Evolutionary conservation across 768 basidiomycete genomes (phyloP), one percentile per base, ranked within the genome.

Genomic region (Agrocybe praecox): DNA sequence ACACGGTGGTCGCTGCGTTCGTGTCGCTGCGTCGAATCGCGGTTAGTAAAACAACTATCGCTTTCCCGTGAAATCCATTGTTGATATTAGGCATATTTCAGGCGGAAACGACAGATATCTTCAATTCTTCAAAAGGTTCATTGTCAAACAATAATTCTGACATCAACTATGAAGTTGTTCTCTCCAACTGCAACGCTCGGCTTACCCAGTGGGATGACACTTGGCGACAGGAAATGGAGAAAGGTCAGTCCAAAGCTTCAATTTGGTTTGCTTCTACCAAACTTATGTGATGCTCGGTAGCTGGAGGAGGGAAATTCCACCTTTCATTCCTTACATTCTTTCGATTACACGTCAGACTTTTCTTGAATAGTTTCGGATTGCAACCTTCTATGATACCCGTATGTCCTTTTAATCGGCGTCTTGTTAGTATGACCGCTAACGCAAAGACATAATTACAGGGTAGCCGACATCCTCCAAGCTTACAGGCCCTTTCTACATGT

Each of bases 321-420:
- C 81, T 82, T 53, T 86, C 86, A 9, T 84, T 93, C 70, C 78
- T 94, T 19, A 84, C 72, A 63, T 82, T 90, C 65, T 94, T 93
- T 77, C 81, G 89, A 48, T 76, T 91, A 29, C 83, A 94, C 67
- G 88, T 91, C 49, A 80, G 88, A 58, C 78, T 94, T 49, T 94
- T 93, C 74, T 72, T 94, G 68, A 94, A 94, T 69, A 90, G 89
- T 61, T 90, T 92, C 69, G 92, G 89, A 23, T 84, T 92, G 47
- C 86, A 89, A 62, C 79, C 81, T 18, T 80, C 83, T 33, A 78
- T 87, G 70, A 69, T 76, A 52, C 78, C 84, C 51, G 88, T 83
- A 63, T 65, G 82, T 75, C 45, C 22, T 52, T 45, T 18, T 6
- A 15, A 33, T 45, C 42, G 40, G 46, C 26, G 9, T 29, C 5